Conservation (phyloP, 768 basidiomycete species). For the Tricholoma hemisulphureum region DNA sequence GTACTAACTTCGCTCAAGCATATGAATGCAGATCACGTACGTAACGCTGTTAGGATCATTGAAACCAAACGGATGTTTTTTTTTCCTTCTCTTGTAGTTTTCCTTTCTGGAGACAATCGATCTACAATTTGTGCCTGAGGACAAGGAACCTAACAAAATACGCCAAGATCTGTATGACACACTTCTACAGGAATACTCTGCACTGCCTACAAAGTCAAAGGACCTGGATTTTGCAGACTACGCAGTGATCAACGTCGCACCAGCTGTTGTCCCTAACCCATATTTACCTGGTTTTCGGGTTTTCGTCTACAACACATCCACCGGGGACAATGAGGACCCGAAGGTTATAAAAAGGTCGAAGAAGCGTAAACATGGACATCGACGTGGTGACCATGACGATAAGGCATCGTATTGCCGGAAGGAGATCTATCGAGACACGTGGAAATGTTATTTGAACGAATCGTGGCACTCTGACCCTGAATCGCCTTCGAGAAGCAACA, state of each 20-base stretch:
- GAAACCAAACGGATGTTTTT: constrained; percentile 14
- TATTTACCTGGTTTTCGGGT: constrained; percentile 81
- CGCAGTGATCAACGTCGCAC: constrained; percentile 75
- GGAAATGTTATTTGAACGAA: constrained; percentile 61
- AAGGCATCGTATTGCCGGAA: constrained; percentile 47
- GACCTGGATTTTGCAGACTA: constrained; percentile 62
- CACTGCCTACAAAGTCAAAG: constrained; percentile 52
- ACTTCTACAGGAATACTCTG: constrained; percentile 63
- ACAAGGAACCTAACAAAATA: constrained; percentile 7
- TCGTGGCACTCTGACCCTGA: constrained; percentile 60
- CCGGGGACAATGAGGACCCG: constrained; percentile 15
- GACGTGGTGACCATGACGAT: constrained; percentile 44
- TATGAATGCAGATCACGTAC: constrained; percentile 82
- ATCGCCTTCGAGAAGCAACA: constrained; percentile 72
- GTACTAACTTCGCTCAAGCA: constrained; percentile 47
- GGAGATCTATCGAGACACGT: constrained; percentile 53
- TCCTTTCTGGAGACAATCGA: constrained; percentile 55
- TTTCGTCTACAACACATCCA: constrained; percentile 77
- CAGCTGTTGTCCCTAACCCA: constrained; percentile 84
- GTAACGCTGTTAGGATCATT: constrained; percentile 3
- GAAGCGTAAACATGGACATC: constrained; percentile 50
- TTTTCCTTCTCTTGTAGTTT: constrained; percentile 38
- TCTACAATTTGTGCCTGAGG: constrained; percentile 42
- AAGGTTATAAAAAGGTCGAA: constrained; percentile 31
- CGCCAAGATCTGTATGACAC: constrained; percentile 49